These are phyloP conservation scores for Blastobotrys aristatus DNA, from an alignment of 1,139 yeast species.

Conservation along the genomic window DNA sequence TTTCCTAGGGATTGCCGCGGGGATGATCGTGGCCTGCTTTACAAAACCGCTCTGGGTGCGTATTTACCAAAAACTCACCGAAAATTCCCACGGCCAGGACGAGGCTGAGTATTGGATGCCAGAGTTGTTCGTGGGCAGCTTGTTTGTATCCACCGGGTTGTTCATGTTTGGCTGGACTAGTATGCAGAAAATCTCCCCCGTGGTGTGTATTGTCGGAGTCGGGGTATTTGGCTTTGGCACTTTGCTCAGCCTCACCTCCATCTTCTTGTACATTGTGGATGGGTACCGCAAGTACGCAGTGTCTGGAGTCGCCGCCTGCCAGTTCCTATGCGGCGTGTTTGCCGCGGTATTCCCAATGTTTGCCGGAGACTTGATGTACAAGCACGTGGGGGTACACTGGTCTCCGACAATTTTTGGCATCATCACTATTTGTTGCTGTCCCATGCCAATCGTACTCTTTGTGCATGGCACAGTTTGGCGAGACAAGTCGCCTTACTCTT, in stretches of 20 bases:
- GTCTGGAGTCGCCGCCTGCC: slow-evolving; percentile 63
- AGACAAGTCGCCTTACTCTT: slow-evolving; percentile 6
- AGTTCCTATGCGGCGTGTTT: slow-evolving; percentile 52
- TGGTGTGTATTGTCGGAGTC: slow-evolving; percentile 66
- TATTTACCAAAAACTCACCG: slow-evolving; percentile 16
- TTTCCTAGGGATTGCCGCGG: slow-evolving; percentile 31
- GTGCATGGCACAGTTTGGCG: slow-evolving; percentile 5
- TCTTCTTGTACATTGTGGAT: slow-evolving; percentile 49
- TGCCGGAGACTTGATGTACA: slow-evolving; percentile 49
- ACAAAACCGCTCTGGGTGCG: slow-evolving; percentile 21
- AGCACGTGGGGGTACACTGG: slow-evolving; percentile 51
- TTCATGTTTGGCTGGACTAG: slow-evolving; percentile 64
- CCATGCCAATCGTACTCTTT: slow-evolving; percentile 16
- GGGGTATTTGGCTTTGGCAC: slow-evolving; percentile 54
- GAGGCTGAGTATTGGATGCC: slow-evolving; percentile 48
- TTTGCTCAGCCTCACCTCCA: slow-evolving; percentile 45
- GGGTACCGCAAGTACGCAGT: slow-evolving; percentile 53
- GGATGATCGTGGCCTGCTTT: slow-evolving; percentile 11
- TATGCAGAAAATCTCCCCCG: slow-evolving; percentile 72
- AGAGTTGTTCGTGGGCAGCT: slow-evolving; percentile 40
- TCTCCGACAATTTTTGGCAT: slow-evolving; percentile 49
- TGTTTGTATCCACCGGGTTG: slow-evolving; percentile 51
- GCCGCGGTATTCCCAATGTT: slow-evolving; percentile 69
- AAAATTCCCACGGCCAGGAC: slow-evolving; percentile 23
- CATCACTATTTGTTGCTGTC: slow-evolving; percentile 18